A percentile compares a stretch with the other conserved stretches of the same genome.
Conservation (phyloP, 805 yeast species). For the Geotrichum ghanense region DNA sequence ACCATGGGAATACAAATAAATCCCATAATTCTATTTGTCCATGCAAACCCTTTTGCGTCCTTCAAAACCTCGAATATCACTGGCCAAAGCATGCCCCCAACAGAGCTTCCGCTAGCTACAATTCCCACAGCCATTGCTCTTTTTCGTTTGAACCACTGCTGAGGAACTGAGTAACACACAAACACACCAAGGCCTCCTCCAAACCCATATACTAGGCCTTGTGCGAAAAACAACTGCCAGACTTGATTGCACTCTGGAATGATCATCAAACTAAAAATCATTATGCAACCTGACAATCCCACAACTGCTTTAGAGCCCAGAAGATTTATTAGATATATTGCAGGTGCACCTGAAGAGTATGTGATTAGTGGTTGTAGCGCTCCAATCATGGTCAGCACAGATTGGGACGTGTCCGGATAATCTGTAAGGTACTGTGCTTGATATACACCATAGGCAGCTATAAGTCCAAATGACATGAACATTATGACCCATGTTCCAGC, state of each 20-base stretch:
- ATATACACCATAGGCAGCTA: slow-evolving; percentile 48
- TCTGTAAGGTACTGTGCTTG: slow-evolving; percentile 37
- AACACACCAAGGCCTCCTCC: slow-evolving; percentile 35
- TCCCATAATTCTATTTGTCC: slow-evolving; percentile 42
- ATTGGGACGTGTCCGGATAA: slow-evolving; percentile 34
- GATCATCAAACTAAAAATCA: slow-evolving; percentile 34
- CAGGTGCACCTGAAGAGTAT: slow-evolving; percentile 27
- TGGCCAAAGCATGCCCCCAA: slow-evolving; percentile 41
- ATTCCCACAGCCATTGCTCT: slow-evolving; percentile 40
- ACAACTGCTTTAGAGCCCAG: slow-evolving; percentile 33
- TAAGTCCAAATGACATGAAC: slow-evolving; percentile 47
- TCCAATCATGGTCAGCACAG: slow-evolving; percentile 43
- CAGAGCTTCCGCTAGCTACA: slow-evolving; percentile 36
- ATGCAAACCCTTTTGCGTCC: slow-evolving; percentile 36
- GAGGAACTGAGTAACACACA: slow-evolving; percentile 34
- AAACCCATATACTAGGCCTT: slow-evolving; percentile 39
- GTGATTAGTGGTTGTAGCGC: slow-evolving; percentile 38
- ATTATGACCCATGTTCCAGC: slow-evolving; percentile 34
- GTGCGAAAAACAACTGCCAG: slow-evolving; percentile 44
- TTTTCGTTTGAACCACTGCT: slow-evolving; percentile 38
- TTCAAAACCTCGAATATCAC: slow-evolving; percentile 32
- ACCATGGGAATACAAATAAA: slow-evolving; percentile 25
- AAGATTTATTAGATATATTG: slow-evolving; percentile 30
- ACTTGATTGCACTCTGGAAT: slow-evolving; percentile 34
- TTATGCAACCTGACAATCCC: slow-evolving; percentile 33